Base-by-base conservation (phyloP, 1,284 basidiomycete genomes). In the Naganishia sp. region DNA sequence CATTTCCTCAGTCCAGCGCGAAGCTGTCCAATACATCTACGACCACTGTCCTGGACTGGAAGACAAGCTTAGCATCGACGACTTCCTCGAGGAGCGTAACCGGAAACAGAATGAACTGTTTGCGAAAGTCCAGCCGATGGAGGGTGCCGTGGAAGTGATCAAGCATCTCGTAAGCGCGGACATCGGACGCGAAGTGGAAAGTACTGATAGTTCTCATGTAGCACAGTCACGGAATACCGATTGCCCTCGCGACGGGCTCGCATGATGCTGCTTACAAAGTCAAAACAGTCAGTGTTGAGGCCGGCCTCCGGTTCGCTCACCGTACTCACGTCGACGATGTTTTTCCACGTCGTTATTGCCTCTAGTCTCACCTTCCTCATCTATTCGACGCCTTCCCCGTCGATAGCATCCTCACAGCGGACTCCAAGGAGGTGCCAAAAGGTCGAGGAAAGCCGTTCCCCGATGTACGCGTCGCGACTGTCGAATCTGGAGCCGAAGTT, bases 221-320 rank as follows among this genome's bases (percentile, higher is more conserved):
- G 77, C 71, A 77, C 63, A 71, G 72, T 17, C 71, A 73, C 13
- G 76, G 77, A 1, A 69, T 80, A 6, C 78, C 79, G 3, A 78
- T 81, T 18, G 79, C 80, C 2, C 62, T 81, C 0, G 79, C 80
- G 3, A 81, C 80, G 0, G 80, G 80, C 0, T 77, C 75, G 2
- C 76, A 70, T n/a, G 60, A 70, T 9, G 67, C 55, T 32, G 74
- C 75, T 65, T 75, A 74, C 55, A 57, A 69, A 18, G 52, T 72
- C 47, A 81, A 81, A 68, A 80, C 79, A 3, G 78, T 80, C 46
- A 39, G 75, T 72, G 2, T 7, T 18, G 25, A 28, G 28, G 28
- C 28, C 28, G 23, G 42, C 15, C 5, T 31, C 21, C 7, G 6
- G 35, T 43, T 25, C 41, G 21, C 21, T 21, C 21, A 28, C 13